Base-by-base conservation (phyloP, 177 flowering plant species). In the Vitis hybrid region DNA sequence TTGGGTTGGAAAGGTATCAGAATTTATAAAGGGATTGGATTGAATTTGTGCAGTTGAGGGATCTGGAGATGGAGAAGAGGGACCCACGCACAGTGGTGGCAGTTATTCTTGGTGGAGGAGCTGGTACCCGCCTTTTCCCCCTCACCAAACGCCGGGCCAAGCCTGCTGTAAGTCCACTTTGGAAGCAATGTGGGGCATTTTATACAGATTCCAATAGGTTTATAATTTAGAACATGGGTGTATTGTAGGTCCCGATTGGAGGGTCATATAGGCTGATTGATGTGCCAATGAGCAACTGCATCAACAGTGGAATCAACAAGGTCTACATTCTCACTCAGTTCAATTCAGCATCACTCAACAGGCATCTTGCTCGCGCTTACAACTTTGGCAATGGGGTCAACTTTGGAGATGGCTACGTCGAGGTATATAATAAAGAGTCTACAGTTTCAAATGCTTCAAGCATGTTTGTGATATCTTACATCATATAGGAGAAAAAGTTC, bases 281-380 rank as follows among this genome's bases (percentile, higher is more conserved):
- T 79, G 97, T 94, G 70, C 99, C 99, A 7, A 94, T 94, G 99
- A 94, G 99, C 84, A 94, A 90, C 85, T 94, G 99, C 85, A 94
- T 94, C 72, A 92, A 90, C 86, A 92, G 97, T 82, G 95, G 98
- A n/a, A 85, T 94, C 80, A 92, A 87, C 81, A 94, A 94, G 76
- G 86, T 94, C 2, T 94, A 89, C 80, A 92, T 94, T 72, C 91
- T 94, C 72, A 94, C 99, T 7, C 99, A 94, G 80, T 94, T 80
- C 86, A 94, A 94, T 81, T 92, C 99, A 6, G 93, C 96, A 19
- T 94, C 99, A 5, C 93, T 94, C 63, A 94, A 94, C 76, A 78
- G 99, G 66, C 97, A 94, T 75, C 81, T 94, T 51, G 71, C 94
- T 0, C 86, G 94, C 0, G 86, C 99, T 62, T 94, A 94, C 81